Evolutionary conservation across 495 filamentous ascomycete genomes (phyloP).

Genomic region (Astrocystis sublimbata): DNA sequence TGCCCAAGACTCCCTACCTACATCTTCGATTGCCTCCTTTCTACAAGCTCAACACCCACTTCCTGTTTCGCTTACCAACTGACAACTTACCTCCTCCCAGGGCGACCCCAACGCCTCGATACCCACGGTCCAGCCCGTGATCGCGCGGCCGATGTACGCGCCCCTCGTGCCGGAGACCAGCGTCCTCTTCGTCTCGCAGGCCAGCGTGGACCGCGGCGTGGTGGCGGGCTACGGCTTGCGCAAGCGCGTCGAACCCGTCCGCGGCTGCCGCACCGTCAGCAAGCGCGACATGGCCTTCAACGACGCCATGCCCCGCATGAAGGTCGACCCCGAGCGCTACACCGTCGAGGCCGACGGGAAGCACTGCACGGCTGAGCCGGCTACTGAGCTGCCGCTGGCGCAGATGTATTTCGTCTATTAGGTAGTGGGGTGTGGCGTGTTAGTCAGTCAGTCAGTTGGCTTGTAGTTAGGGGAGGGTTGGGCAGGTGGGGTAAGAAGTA

Average conservation of each 20-base stretch:
- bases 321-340: conserved; percentile 91
- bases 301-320: conserved; percentile 84
- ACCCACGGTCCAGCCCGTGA: conserved; percentile 83
- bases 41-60: neutral
- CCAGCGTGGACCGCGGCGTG: conserved; percentile 62
- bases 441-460: neutral
- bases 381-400: conserved; percentile 70
- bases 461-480: neutral
- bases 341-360: conserved; percentile 84
- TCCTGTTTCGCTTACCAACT: neutral
- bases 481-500: neutral
- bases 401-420: conserved; percentile 82
- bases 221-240: conserved; percentile 71
- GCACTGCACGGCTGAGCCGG: conserved; percentile 74
- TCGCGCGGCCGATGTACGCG: conserved; percentile 87
- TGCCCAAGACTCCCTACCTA: too few species aligned
- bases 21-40: too few species aligned
- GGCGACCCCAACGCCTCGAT: conserved; percentile 95
- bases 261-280: conserved; percentile 73
- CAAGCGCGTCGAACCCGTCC: conserved; percentile 81
- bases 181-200: conserved; percentile 81
- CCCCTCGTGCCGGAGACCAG: conserved; percentile 68
- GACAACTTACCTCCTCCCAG: conserved; percentile 27
- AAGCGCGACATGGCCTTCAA: conserved; percentile 97
- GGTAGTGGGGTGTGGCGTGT: neutral